Conservation (phyloP, 768 basidiomycete species). For the Tylopilus cervinicoccineus region DNA sequence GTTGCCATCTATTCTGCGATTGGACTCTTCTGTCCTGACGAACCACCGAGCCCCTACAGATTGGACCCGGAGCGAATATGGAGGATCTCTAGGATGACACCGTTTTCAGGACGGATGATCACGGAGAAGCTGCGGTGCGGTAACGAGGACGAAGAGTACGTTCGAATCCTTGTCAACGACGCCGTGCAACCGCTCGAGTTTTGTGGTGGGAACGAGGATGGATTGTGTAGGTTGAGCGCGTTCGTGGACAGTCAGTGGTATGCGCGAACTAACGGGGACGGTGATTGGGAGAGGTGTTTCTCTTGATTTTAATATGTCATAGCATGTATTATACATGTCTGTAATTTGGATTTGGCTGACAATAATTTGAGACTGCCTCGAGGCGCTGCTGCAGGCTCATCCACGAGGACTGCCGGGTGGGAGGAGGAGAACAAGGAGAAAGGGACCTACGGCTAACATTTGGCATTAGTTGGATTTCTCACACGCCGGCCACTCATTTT, state of each 20-base stretch:
- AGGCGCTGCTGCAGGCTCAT: no score
- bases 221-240: constrained; percentile 58
- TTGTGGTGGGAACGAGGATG: constrained; percentile 49
- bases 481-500: no score
- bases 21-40: constrained; percentile 46
- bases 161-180: constrained; percentile 80
- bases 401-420: no score
- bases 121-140: constrained; percentile 62
- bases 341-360: neutral
- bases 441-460: no score
- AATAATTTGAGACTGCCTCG: no score
- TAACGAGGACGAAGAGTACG: constrained; percentile 35
- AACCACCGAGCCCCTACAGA: constrained; percentile 11
- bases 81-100: constrained; percentile 58
- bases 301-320: constrained; percentile 10
- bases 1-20: constrained; percentile 66
- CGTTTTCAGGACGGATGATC: constrained; percentile 73
- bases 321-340: neutral
- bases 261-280: constrained; percentile 61
- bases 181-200: constrained; percentile 60
- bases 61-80: constrained; percentile 38
- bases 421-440: no score
- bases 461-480: no score
- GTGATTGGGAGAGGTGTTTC: constrained; percentile 69
- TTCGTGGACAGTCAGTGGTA: constrained; percentile 75